Percentiles rank a stretch among this genome's conserved stretches.
Evolutionary conservation across 1,284 basidiomycete species (phyloP).

Genomic region (Pisolithus thermaeus): DNA sequence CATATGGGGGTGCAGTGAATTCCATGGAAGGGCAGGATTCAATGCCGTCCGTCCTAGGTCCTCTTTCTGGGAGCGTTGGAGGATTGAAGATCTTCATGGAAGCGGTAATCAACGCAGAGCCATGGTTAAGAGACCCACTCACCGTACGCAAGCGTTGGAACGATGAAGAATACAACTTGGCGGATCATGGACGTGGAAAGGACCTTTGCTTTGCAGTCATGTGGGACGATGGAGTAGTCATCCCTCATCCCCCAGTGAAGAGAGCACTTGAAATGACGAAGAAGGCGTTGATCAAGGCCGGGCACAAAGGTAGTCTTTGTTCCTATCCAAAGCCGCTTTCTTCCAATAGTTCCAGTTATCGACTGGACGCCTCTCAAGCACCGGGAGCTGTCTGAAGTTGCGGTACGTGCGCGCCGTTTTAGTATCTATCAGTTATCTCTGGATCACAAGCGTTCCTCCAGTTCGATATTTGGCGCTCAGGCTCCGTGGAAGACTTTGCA

Average conservation of each 20-base stretch:
- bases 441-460: conserved; percentile 8
- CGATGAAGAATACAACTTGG: conserved; percentile 51
- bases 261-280: conserved; percentile 58
- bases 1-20: conserved; percentile 60
- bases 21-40: conserved; percentile 68
- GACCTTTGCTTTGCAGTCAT: conserved; percentile 58
- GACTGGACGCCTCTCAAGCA: conserved; percentile 41
- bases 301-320: conserved; percentile 54
- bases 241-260: conserved; percentile 68
- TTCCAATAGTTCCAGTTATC: conserved; percentile 23
- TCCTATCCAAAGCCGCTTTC: background rate
- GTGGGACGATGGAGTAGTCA: conserved; percentile 55
- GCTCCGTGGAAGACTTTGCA: conserved; percentile 38
- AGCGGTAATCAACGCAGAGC: conserved; percentile 48
- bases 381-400: conserved; percentile 26
- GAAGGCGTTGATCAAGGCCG: conserved; percentile 54
- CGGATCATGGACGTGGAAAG: conserved; percentile 53
- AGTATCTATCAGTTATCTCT: background rate
- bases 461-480: conserved; percentile 40
- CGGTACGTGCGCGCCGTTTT: conserved; percentile 22
- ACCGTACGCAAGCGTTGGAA: conserved; percentile 61
- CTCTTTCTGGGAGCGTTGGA: conserved; percentile 54
- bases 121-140: conserved; percentile 68
- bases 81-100: conserved; percentile 59
- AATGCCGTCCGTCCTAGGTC: conserved; percentile 67